Base-by-base conservation (phyloP, 1,284 basidiomycete genomes). In the Fomitopsis palustris region DNA sequence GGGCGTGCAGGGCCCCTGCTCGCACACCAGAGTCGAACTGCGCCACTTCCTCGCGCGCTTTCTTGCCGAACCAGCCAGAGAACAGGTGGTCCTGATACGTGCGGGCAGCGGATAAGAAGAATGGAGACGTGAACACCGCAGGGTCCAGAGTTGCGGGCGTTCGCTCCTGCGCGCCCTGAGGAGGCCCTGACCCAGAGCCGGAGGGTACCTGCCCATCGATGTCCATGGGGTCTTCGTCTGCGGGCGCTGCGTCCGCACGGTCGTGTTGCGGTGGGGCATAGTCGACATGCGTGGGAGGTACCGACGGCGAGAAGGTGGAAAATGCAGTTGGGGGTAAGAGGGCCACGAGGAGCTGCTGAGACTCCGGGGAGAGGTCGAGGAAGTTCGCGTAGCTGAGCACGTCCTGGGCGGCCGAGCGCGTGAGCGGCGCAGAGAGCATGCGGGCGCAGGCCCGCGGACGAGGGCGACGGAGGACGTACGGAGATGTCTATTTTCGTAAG, bases 31-130 rank as follows among this genome's bases (percentile, higher is more conserved):
- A 67, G 51, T 74, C 62, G 65, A 79, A 84, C 59, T 75, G 69
- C 29, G 67, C 64, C 3, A 83, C 73, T 58, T 78, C 77, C 33
- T 74, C 75, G 9, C 63, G 62, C 54, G 84, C 81, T 2, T 75
- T 67, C 35, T 75, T 72, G 3, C 78, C 76, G 53, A 81, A 71
- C 81, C 81, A 85, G 39, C 79, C 78, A 0, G 79, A 78, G 65
- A 73, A 81, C 2, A 86, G 69, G 56, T 87, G 84, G 63, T 85
- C 84, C 67, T 86, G 84, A 60, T 82, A 84, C 1, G 83, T 85
- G 51, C 74, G 79, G 25, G 80, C 74, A 0, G 82, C 83, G 27
- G 82, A 78, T 37, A 83, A 70, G 62, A 85, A 81, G 65, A 82
- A 80, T 2, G 81, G 64, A 53, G 82, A 81, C n/a, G 72, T 78